These are phyloP conservation scores for Trametes pubescens DNA, from an alignment of 1,284 basidiomycete species.

Conservation along the genomic window DNA sequence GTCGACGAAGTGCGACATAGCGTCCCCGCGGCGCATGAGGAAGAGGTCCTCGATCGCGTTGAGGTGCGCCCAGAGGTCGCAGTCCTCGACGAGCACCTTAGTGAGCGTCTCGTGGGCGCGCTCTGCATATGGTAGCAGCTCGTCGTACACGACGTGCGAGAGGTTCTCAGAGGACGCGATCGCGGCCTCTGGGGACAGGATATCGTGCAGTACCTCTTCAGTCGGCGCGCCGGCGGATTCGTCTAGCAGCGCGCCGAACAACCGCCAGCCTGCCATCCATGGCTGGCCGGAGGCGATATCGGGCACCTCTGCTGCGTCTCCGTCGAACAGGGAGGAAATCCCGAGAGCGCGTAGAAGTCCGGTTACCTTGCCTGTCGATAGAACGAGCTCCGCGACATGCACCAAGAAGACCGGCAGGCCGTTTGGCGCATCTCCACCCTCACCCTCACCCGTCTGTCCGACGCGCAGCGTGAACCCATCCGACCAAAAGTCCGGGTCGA, in stretches of 20 bases:
- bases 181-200: constrained; percentile 12
- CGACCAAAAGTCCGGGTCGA: constrained; percentile 84
- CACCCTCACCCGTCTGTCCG: constrained; percentile 43
- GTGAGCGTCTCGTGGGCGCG: constrained; percentile 64
- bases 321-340: constrained; percentile 34
- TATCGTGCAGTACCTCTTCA: constrained; percentile 2
- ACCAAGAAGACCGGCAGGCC: constrained; percentile 68
- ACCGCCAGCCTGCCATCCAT: constrained; percentile 45
- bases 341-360: constrained; percentile 69
- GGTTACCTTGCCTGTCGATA: constrained; percentile 81
- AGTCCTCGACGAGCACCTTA: constrained; percentile 72
- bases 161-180: constrained; percentile 62
- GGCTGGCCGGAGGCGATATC: constrained; percentile 5
- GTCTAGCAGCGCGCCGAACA: constrained; percentile 33
- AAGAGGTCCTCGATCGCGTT: constrained; percentile 75
- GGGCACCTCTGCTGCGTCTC: constrained; percentile 12
- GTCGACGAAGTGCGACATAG: constrained; percentile 77
- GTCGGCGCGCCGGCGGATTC: neutral
- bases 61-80: constrained; percentile 76
- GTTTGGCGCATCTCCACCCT: constrained; percentile 37
- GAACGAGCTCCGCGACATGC: constrained; percentile 62
- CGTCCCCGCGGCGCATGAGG: constrained; percentile 76
- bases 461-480: constrained; percentile 71
- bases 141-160: constrained; percentile 68
- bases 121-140: constrained; percentile 67